Base-by-base conservation (phyloP, 2,329 filamentous ascomycete species). In the Alternaria novae-zelandiae region DNA sequence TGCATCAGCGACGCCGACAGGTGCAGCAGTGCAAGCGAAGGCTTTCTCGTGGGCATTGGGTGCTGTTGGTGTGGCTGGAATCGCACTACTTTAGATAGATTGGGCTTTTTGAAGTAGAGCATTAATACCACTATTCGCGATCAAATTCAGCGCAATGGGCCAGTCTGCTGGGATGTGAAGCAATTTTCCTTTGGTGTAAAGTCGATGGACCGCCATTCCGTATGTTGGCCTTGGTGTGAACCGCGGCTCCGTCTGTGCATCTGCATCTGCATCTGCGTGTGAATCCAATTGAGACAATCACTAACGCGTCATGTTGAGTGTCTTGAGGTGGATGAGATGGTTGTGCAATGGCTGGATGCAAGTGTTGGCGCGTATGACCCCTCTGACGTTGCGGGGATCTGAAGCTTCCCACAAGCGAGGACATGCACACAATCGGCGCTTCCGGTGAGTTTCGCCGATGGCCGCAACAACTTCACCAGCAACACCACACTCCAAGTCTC, bases 31-130 rank as follows among this genome's bases (percentile, higher is more conserved):
- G 20, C 72, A 75, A 50, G 70, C 69, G n/a, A 78, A 75, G 44
- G 69, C 72, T 21, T 73, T 70, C 23, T 72, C 74, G 6, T 80
- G 78, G 77, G 59, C 73, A 6, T 26, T 81, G 57, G 78, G 78
- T 41, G 79, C 73, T 26, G 73, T 74, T 53, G 80, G 78, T 49
- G 26, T 80, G 15, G 77, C 70, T 26, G 77, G 72, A 17, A 51
- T 78, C 23, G 72, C 71, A 23, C 57, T 78, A 61, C 51, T 79
- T 36, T 78, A 73, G 56, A 59, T 20, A 28, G 21, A 26, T 25
- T 36, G 10, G 20, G 49, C 20, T 7, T n/a, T 28, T 36, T n/a
- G 17, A 51, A 21, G 28, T 51, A 51, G 28, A 51, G n/a, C 15
- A 41, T 41, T 41, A 41, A 41, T 41, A 41, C 36, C 36, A 41